A percentile compares a stretch with the other conserved stretches of the same genome.
Evolutionary conservation across 345 rosid species (phyloP).

Genomic region (Eucalyptus marginata): DNA sequence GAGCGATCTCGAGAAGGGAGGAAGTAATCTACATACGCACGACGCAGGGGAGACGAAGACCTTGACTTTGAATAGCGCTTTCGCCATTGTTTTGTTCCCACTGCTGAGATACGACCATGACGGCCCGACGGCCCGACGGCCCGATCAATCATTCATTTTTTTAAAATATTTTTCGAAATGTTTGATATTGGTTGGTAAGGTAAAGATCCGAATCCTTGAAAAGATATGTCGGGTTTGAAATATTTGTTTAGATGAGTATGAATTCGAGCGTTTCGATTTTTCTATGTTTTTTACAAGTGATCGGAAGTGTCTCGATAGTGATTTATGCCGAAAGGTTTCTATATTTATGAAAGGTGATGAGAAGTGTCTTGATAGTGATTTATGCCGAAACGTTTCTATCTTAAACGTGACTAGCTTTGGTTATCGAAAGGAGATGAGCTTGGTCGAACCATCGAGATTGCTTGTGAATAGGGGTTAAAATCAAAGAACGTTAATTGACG

Average conservation of each 20-base stretch:
- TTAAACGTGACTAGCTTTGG: neutral
- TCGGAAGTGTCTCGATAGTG: rapidly evolving
- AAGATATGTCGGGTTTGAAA: neutral
- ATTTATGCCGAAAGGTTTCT: rapidly evolving
- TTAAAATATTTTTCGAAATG: neutral
- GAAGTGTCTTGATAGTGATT: rapidly evolving
- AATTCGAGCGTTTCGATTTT: rapidly evolving
- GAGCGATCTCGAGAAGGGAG: neutral
- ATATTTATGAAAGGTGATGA: rapidly evolving
- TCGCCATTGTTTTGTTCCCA: neutral
- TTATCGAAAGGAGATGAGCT: no score
- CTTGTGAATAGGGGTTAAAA: neutral
- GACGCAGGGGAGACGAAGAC: neutral
- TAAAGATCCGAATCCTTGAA: neutral
- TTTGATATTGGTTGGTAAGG: neutral
- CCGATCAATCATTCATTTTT: neutral
- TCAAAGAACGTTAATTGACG: no score
- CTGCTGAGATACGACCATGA: neutral
- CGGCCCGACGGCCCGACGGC: neutral
- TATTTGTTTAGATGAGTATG: no score
- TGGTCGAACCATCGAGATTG: rapidly evolving
- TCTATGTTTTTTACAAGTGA: neutral
- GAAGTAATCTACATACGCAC: neutral
- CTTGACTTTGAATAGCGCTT: neutral
- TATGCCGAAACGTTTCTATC: no score